Conservation (phyloP, 345 rosid genomes). For the Lumnitzera littorea region DNA sequence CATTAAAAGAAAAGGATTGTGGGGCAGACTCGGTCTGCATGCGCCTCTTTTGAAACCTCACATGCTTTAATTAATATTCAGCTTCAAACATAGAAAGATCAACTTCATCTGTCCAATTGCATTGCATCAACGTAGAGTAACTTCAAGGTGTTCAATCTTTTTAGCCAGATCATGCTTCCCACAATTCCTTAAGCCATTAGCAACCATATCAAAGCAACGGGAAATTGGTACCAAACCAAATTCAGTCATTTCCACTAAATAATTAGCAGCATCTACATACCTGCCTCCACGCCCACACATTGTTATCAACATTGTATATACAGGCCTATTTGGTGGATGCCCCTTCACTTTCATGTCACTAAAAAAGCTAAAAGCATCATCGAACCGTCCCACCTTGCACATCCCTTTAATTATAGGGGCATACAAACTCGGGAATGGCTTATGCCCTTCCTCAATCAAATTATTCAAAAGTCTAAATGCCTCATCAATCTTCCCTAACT, state of each 20-base stretch:
- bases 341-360: slow-evolving; percentile 85
- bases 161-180: slow-evolving; percentile 88
- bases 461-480: slow-evolving; percentile 60
- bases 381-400: slow-evolving; percentile 70
- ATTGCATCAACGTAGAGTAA: slow-evolving; percentile 30
- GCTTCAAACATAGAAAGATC: too few species aligned
- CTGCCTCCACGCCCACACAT: slow-evolving; percentile 91
- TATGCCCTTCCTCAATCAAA: slow-evolving; percentile 77
- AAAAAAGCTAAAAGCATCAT: slow-evolving; percentile 81
- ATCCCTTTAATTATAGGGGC: slow-evolving; percentile 79
- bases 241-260: slow-evolving; percentile 86
- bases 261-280: slow-evolving; percentile 72
- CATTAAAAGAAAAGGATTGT: too few species aligned
- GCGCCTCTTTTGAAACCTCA: too few species aligned
- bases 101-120: too few species aligned
- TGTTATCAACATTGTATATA: slow-evolving; percentile 84
- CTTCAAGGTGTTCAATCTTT: slow-evolving; percentile 68
- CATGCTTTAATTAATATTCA: too few species aligned
- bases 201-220: slow-evolving; percentile 83
- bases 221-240: slow-evolving; percentile 75
- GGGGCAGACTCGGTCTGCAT: too few species aligned
- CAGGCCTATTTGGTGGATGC: slow-evolving; percentile 83
- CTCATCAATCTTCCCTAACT: slow-evolving; percentile 66
- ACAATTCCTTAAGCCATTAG: slow-evolving; percentile 77
- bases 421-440: slow-evolving; percentile 85